phyloP scores from a whole-genome alignment of 139 green algal genomes.

The Ulvella scutata region DNA sequence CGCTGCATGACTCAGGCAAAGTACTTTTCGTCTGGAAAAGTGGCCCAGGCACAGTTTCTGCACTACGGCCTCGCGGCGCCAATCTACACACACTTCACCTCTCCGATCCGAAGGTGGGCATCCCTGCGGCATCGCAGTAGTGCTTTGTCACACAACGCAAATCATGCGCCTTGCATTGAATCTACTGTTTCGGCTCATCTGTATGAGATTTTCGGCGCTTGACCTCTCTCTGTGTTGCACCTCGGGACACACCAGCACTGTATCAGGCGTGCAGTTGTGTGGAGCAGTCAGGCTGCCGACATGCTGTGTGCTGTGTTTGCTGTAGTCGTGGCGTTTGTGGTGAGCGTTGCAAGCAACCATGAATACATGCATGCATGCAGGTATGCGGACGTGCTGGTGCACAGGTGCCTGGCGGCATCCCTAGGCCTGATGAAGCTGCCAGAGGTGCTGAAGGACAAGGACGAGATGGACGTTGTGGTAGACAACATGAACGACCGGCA shows the following conservation, averaged over 20 bases:
- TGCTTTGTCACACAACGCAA: too few relatives aligned
- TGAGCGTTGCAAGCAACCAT: neutral
- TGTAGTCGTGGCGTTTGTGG: neutral
- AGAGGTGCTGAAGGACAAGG: constrained; percentile 36
- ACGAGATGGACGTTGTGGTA: constrained; percentile 31
- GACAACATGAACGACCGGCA: constrained; percentile 86
- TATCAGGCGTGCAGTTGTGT: too few relatives aligned
- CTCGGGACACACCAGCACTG: too few relatives aligned
- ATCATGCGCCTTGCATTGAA: too few relatives aligned
- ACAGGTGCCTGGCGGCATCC: constrained; percentile 68
- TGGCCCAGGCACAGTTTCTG: constrained; percentile 40
- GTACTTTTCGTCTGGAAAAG: neutral
- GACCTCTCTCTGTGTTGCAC: too few relatives aligned
- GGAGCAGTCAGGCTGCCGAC: too few relatives aligned
- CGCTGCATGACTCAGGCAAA: constrained; percentile 88
- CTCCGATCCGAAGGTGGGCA: constrained; percentile 68
- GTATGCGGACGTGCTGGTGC: constrained; percentile 86
- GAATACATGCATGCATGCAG: constrained; percentile 14
- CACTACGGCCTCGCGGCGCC: constrained; percentile 85
- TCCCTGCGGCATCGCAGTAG: too few relatives aligned
- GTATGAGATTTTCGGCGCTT: too few relatives aligned
- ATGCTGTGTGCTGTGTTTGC: neutral
- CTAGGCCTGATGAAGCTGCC: constrained; percentile 58
- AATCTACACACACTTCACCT: constrained; percentile 97
- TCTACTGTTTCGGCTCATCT: too few relatives aligned